Base-by-base conservation (phyloP, 306 rosid species). In the Vicia villosa region DNA sequence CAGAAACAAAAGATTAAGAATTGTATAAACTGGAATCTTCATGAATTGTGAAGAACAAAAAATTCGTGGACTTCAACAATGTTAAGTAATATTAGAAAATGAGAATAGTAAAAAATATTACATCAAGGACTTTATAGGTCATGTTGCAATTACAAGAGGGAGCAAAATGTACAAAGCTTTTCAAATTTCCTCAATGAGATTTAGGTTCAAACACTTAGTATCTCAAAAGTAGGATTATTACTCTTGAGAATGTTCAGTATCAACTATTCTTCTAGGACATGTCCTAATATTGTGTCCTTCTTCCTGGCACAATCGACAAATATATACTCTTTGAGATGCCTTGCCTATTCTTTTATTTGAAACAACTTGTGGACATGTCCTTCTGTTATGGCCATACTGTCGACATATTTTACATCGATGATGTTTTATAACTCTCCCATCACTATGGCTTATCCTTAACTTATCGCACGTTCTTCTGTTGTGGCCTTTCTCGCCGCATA, bases 401-500 rank as follows among this genome's bases (percentile, higher is more conserved):
- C 58, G 76, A 66, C 98, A 92, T 13, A 77, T 17, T 72, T 70
- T 82, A 70, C 98, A 92, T 15, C 7, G 83, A 63, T 58, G 73
- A 47, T 56, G 90, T 16, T 77, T 83, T 50, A 50, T 71, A 47
- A 72, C 50, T 10, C 7, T 73, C 30, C 76, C 78, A 7, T 79
- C 75, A 45, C 38, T 68, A 51, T 55, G 50, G 66, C 49, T 62
- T 73, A 60, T 73, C 74, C 67, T 81, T 58, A 80, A 77, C 80
- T 73, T 82, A 42, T 28, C 70, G 49, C 98, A 93, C 40, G 96
- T 88, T 81, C 91, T 90, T 79, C 82, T 83, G 83, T 90, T 93
- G 64, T 93, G 98, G 43, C 98, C 97, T 43, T 85, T 85, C 79
- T 72, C 86, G 15, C 98, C 96, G 22, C 98, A 93, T 15, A 70